Conservation (phyloP, 768 basidiomycete genomes). For the Tulasnella sp. region DNA sequence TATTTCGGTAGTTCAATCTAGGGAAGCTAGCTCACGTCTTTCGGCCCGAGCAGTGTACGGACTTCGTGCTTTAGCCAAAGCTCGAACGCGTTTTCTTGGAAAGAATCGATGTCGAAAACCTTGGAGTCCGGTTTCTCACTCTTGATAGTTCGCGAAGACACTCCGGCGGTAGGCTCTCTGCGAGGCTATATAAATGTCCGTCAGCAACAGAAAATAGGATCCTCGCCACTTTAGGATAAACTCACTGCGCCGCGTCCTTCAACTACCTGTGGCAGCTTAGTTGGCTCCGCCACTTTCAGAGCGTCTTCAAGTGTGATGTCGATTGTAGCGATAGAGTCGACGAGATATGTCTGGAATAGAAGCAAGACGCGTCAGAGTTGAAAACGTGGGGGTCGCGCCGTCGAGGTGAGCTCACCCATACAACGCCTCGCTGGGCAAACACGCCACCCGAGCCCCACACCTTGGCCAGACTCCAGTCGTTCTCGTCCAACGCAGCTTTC, state of each 20-base stretch:
- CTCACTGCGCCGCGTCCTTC: conserved; percentile 27
- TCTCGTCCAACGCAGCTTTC: conserved; percentile 14
- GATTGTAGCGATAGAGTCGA: neutral
- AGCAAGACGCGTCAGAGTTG: conserved; percentile 2
- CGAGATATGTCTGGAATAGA: conserved; percentile 8
- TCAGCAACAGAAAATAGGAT: neutral
- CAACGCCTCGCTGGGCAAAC: conserved; percentile 17
- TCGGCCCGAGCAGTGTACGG: neutral
- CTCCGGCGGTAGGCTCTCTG: neutral
- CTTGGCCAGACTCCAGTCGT: conserved; percentile 31
- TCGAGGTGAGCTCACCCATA: conserved; percentile 15
- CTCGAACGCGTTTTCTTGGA: conserved; percentile 30
- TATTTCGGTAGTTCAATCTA: neutral
- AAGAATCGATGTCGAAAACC: conserved; percentile 13
- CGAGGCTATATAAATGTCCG: neutral
- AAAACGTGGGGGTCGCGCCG: neutral
- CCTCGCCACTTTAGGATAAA: neutral
- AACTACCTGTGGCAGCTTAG: conserved; percentile 3
- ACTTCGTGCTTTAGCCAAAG: conserved; percentile 28
- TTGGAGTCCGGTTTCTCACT: conserved; percentile 24
- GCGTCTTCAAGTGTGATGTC: conserved; percentile 21
- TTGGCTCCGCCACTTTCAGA: neutral
- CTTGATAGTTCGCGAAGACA: neutral
- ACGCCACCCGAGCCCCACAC: conserved; percentile 29
- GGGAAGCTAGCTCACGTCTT: conserved; percentile 7